Evolutionary conservation across 2,329 filamentous ascomycete species (phyloP).

Genomic region (Rhynchosporium agropyri): DNA sequence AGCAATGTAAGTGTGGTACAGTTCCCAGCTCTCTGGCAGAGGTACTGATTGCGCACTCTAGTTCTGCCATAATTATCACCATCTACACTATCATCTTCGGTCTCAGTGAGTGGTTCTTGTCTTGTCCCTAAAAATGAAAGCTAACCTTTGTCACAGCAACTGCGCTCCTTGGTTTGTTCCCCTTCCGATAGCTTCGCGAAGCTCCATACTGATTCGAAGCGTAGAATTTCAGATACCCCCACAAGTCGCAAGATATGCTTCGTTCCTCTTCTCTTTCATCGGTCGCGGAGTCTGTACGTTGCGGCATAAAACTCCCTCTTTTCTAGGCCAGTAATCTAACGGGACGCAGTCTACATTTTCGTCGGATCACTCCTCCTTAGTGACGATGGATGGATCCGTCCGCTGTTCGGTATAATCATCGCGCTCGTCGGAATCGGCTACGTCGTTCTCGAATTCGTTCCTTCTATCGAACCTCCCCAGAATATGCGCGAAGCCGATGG

Average conservation of each 20-base stretch:
- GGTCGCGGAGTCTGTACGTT: slow-evolving; percentile 90
- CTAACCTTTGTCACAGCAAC: slow-evolving; percentile 55
- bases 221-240: slow-evolving; percentile 92
- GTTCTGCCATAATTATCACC: slow-evolving; percentile 76
- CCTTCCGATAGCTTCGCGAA: not conserved
- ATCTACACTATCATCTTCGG: slow-evolving; percentile 91
- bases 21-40: slow-evolving; percentile 29
- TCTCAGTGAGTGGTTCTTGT: slow-evolving; percentile 59
- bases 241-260: slow-evolving; percentile 89
- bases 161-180: slow-evolving; percentile 59
- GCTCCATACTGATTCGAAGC: slow-evolving; percentile 13
- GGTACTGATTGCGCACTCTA: slow-evolving; percentile 45
- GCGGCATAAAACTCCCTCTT: not conserved
- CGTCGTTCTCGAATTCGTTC: slow-evolving; percentile 72
- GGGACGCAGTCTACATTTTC: slow-evolving; percentile 84
- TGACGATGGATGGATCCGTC: slow-evolving; percentile 62
- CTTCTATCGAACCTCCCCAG: slow-evolving; percentile 68
- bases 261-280: slow-evolving; percentile 97
- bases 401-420: slow-evolving; percentile 77
- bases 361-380: slow-evolving; percentile 84
- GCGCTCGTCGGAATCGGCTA: slow-evolving; percentile 80
- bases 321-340: slow-evolving; percentile 27
- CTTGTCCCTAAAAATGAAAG: slow-evolving; percentile 1
- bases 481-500: slow-evolving; percentile 53
- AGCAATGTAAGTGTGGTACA: slow-evolving; percentile 55